Conservation (phyloP, 352 stramenopile genomes). For the Detonula confervacea region DNA sequence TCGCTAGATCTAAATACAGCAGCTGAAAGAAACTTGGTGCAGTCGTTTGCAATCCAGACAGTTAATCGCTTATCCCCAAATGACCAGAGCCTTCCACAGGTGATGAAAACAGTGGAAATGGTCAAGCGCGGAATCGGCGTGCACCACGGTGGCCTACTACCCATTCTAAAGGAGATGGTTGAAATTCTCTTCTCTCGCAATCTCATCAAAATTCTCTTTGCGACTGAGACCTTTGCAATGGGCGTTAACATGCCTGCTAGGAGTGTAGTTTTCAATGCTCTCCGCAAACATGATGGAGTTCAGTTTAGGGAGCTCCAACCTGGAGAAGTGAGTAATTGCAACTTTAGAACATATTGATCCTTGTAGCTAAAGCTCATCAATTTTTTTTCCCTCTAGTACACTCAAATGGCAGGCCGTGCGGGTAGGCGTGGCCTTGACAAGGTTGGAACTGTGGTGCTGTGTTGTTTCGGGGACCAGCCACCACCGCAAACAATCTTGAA, state of each 20-base stretch:
- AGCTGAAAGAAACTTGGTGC: conserved; percentile 72
- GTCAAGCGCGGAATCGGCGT: conserved; percentile 88
- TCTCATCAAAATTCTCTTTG: conserved; percentile 87
- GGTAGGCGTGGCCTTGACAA: conserved; percentile 76
- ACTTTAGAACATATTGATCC: too few species aligned
- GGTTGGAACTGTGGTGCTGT: conserved; percentile 87
- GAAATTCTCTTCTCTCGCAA: conserved; percentile 84
- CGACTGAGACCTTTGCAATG: conserved; percentile 87
- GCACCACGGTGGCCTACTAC: conserved; percentile 87
- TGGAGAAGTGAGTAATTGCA: too few species aligned
- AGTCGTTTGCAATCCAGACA: conserved; percentile 81
- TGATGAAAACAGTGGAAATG: conserved; percentile 89
- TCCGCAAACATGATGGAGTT: conserved; percentile 96
- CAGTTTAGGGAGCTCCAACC: conserved; percentile 82
- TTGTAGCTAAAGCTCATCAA: too few species aligned
- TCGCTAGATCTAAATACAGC: conserved; percentile 86
- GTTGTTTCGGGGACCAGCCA: conserved; percentile 80
- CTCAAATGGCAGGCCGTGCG: conserved; percentile 88
- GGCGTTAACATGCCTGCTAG: conserved; percentile 83
- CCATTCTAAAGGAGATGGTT: conserved; percentile 80
- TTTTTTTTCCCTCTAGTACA: too few species aligned
- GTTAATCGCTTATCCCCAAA: conserved; percentile 82
- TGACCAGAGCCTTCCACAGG: conserved; percentile 87
- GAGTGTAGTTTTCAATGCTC: conserved; percentile 92
- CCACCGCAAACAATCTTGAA: conserved; percentile 85